Percentiles rank a stretch among this genome's conserved stretches.
Evolutionary conservation across 148 eudicot species (phyloP).

Genomic region (Fagopyrum esculentum): DNA sequence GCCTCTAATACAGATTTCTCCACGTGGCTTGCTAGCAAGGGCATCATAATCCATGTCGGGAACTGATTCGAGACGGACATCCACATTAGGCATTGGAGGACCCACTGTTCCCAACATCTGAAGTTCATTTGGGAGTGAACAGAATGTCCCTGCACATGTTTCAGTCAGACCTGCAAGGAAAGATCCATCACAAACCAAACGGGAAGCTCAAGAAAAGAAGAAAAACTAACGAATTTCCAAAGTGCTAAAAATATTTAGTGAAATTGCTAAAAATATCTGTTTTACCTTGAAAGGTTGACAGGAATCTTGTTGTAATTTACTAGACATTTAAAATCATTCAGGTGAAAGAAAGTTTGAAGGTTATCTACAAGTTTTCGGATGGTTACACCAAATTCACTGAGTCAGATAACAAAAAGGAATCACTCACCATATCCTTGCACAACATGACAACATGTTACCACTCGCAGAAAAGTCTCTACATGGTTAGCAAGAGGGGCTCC

Average conservation of each 20-base stretch:
- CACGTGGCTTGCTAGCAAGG: slow-evolving; percentile 60
- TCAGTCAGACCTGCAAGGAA: slow-evolving; percentile 70
- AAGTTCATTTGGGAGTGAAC: slow-evolving; percentile 65
- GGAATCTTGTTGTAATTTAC: no score
- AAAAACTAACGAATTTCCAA: no score
- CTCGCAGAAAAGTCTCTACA: slow-evolving; percentile 80
- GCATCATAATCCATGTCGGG: slow-evolving; percentile 98
- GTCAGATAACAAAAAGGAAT: not conserved
- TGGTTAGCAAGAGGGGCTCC: slow-evolving; percentile 94
- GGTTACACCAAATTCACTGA: no score
- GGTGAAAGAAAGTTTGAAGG: no score
- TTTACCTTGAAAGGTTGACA: no score
- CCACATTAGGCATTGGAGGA: slow-evolving; percentile 82
- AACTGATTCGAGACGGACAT: slow-evolving; percentile 79
- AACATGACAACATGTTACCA: slow-evolving; percentile 76
- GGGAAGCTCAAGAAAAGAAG: no score
- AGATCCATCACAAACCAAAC: not conserved
- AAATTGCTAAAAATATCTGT: no score
- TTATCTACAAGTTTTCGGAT: no score
- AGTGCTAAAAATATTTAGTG: no score
- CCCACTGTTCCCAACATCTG: slow-evolving; percentile 91
- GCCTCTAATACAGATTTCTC: slow-evolving; percentile 81
- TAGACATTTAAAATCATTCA: no score
- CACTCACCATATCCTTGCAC: slow-evolving; percentile 94
- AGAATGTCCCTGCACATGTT: slow-evolving; percentile 86